phyloP scores from a whole-genome alignment of 106 monocot species.

The Dioscorea dumetorum region DNA sequence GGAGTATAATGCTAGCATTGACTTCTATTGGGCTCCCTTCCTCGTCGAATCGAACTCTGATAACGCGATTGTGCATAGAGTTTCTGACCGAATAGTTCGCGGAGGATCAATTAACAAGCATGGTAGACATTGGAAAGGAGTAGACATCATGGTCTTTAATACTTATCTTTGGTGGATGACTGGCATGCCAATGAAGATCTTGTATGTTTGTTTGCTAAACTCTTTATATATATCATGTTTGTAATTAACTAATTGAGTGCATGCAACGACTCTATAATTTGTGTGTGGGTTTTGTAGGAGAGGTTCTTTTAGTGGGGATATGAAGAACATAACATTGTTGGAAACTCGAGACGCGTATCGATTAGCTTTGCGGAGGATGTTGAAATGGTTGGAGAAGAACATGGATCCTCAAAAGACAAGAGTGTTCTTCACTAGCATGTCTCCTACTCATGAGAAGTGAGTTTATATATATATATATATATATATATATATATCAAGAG shows the following conservation, averaged over 20 bases:
- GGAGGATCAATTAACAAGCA: conserved; percentile 63
- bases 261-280: too few relatives aligned
- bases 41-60: conserved; percentile 94
- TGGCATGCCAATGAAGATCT: conserved; percentile 63
- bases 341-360: conserved; percentile 70
- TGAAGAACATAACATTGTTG: conserved; percentile 53
- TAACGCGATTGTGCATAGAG: conserved; percentile 64
- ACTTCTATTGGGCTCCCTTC: conserved; percentile 98
- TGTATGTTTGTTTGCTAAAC: conserved; percentile 29
- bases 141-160: conserved; percentile 76
- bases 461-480: background rate
- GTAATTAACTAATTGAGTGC: too few relatives aligned
- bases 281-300: conserved; percentile 26
- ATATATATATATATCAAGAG: too few relatives aligned
- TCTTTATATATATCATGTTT: too few relatives aligned
- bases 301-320: conserved; percentile 57
- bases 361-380: conserved; percentile 49
- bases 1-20: conserved; percentile 88
- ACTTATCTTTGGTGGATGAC: conserved; percentile 98
- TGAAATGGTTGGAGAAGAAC: conserved; percentile 78
- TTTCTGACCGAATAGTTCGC: conserved; percentile 62
- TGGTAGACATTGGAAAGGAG: conserved; percentile 66
- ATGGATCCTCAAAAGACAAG: conserved; percentile 48
- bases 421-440: conserved; percentile 84
- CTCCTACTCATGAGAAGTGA: conserved; percentile 72